Base-by-base conservation (phyloP, 2,329 filamentous ascomycete species). In the Aspergillus sp. region DNA sequence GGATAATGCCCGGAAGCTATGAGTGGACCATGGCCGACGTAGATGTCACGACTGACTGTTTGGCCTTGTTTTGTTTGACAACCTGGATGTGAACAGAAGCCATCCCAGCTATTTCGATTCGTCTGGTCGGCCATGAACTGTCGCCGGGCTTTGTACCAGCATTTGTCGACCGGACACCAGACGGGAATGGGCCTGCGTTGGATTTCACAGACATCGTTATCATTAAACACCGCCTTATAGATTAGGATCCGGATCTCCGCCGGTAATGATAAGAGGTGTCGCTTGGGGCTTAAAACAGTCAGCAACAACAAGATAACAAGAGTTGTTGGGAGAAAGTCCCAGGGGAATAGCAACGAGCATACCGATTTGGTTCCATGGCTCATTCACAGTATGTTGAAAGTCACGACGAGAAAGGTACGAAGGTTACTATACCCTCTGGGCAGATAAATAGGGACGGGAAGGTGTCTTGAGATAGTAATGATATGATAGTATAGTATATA, bases 161-260 rank as follows among this genome's bases (percentile, higher is more conserved):
- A 25, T 5, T 54, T 42, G 21, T 25, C 23, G 4, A 44, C 27
- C 15, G 23, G n/a, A 4, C 52, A 54, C 23, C 15, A 38, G 17
- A 54, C 23, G 6, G 38, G 38, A 30, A 54, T 54, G 8, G 52
- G 4, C 15, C 8, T 54, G 23, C 52, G 52, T 54, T 42, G 52
- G 13, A 54, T 54, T 27, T 21, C 10, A 39, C 38, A 44, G 8
- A 7, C 23, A 4, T 50, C 15, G 7, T 21, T 38, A 23, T 53
- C 17, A 8, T 21, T 8, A 19, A 54, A 54, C 21, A 54, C 38
- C 17, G 38, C 38, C 17, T 42, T 44, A n/a, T 54, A 54, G 17
- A 54, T 54, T 5, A 54, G 52, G 19, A 54, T n/a, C 17, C 52
- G 52, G 38, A 54, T 54, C 38, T 54, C 52, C n/a, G 52, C 38